Conservation (phyloP, 306 rosid species). For the Citrullus colocynthis region DNA sequence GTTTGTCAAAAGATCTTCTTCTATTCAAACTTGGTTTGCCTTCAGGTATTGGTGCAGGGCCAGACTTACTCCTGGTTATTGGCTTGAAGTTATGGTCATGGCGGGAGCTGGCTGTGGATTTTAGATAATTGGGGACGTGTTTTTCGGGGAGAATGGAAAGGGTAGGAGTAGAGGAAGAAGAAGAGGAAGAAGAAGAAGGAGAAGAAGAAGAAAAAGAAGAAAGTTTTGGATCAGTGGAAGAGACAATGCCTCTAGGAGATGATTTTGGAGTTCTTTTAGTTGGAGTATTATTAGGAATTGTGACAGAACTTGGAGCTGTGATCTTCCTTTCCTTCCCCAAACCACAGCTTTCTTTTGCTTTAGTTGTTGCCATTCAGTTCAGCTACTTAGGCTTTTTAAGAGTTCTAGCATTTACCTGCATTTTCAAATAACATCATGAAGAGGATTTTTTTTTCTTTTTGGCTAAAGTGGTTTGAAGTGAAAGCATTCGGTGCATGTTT, state of each 20-base stretch:
- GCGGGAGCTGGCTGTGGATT: constrained; percentile 46
- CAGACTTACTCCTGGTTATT: background rate
- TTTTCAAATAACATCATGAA: background rate
- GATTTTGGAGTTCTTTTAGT: constrained; percentile 22
- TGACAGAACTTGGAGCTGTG: background rate
- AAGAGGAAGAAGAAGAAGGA: background rate
- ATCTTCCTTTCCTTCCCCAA: constrained; percentile 46
- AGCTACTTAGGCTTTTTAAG: background rate
- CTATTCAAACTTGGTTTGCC: constrained; percentile 26
- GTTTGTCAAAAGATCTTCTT: constrained; percentile 80
- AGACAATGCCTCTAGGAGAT: constrained; percentile 5
- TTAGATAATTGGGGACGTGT: constrained; percentile 50
- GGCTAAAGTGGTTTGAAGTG: too few relatives aligned
- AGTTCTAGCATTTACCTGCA: constrained; percentile 5
- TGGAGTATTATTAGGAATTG: constrained; percentile 16
- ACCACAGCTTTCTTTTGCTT: constrained; percentile 24
- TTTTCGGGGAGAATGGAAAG: constrained; percentile 23
- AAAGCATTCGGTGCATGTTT: too few relatives aligned
- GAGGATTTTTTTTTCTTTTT: too few relatives aligned
- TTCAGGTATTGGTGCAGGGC: background rate
- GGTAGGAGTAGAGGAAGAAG: background rate
- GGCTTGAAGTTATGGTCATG: constrained; percentile 19
- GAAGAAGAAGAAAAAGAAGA: constrained; percentile 2
- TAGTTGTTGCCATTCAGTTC: constrained; percentile 53
- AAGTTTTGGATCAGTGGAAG: background rate